These are phyloP conservation scores for Blechomonas ayalai DNA, from an alignment of 208 protist genomes.

Conservation along the genomic window DNA sequence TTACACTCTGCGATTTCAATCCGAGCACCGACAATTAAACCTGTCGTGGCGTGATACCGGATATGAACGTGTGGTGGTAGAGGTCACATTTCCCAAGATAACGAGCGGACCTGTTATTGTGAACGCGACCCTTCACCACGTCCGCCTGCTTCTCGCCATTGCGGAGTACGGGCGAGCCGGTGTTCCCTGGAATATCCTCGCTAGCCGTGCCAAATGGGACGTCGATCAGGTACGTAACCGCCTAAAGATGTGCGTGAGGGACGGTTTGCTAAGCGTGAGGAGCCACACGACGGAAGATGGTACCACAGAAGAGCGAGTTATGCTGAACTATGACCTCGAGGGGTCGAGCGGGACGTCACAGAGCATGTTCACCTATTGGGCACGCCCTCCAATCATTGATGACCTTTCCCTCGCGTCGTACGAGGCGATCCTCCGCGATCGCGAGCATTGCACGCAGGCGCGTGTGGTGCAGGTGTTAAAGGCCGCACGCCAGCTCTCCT, in stretches of 20 bases:
- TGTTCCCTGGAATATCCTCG: constrained; percentile 14
- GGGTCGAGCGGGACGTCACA: constrained; percentile 8
- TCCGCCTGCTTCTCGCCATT: constrained; percentile 30
- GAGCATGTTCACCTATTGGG: constrained; percentile 22
- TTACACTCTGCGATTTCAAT: constrained; percentile 10
- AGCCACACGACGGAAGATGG: not conserved
- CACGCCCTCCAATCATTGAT: constrained; percentile 4
- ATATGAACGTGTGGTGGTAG: constrained; percentile 14
- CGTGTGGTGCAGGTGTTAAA: constrained; percentile 10
- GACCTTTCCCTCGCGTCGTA: constrained; percentile 4
- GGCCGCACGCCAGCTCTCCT: constrained; percentile 11
- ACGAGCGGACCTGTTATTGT: constrained; percentile 13
- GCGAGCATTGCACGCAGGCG: constrained; percentile 6
- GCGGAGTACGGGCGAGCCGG: constrained; percentile 14
- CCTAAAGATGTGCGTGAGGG: constrained; percentile 6
- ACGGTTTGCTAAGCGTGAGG: constrained; percentile 12
- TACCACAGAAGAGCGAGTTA: constrained; percentile 10
- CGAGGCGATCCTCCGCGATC: not conserved
- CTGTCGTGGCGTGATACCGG: constrained; percentile 21
- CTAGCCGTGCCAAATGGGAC: constrained; percentile 11
- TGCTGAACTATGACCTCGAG: constrained; percentile 22
- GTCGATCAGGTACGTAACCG: not conserved
- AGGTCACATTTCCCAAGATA: constrained; percentile 19
- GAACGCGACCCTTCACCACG: constrained; percentile 22
- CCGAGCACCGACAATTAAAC: constrained; percentile 1